Evolutionary conservation across 1,284 basidiomycete species (phyloP).

Genomic region (Sporisorium exsertum): DNA sequence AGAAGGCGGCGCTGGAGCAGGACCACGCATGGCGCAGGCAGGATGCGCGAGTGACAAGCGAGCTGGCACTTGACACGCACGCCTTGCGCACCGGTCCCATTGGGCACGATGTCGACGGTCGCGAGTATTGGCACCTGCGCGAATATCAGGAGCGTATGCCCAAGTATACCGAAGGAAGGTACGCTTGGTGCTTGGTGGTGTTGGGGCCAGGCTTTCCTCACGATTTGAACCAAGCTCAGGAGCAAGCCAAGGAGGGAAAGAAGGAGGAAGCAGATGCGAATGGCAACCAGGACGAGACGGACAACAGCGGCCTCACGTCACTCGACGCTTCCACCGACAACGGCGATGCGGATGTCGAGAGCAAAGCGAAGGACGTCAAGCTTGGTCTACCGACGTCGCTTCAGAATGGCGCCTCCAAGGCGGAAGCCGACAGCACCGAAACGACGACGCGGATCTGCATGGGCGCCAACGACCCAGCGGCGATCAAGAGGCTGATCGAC

Average conservation of each 20-base stretch:
- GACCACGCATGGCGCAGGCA: constrained; percentile 39
- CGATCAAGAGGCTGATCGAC: constrained; percentile 38
- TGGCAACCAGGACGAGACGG: constrained; percentile 10
- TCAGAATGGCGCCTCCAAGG: not conserved
- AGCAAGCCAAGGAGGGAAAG: constrained; percentile 6
- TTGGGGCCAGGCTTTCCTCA: constrained; percentile 32
- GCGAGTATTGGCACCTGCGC: constrained; percentile 58
- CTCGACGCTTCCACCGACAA: constrained; percentile 21
- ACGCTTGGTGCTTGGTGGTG: constrained; percentile 55
- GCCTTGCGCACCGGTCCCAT: constrained; percentile 50
- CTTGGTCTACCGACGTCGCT: constrained; percentile 23
- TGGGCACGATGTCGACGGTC: constrained; percentile 51
- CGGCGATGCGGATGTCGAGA: constrained; percentile 2
- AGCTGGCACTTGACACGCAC: constrained; percentile 40
- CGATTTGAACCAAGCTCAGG: constrained; percentile 12
- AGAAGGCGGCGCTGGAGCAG: constrained; percentile 31
- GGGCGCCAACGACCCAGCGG: constrained; percentile 43
- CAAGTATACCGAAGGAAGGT: constrained; percentile 43
- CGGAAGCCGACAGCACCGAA: not conserved
- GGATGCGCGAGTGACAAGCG: constrained; percentile 24
- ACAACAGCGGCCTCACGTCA: constrained; percentile 39
- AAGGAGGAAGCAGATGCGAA: constrained; percentile 12
- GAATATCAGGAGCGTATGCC: constrained; percentile 59
- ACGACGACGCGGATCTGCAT: constrained; percentile 32
- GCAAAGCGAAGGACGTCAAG: constrained; percentile 1